Percentiles rank a stretch among this genome's conserved stretches.
phyloP scores from a whole-genome alignment of 2,329 filamentous ascomycete species.

The Hymenoscyphus linearis region DNA sequence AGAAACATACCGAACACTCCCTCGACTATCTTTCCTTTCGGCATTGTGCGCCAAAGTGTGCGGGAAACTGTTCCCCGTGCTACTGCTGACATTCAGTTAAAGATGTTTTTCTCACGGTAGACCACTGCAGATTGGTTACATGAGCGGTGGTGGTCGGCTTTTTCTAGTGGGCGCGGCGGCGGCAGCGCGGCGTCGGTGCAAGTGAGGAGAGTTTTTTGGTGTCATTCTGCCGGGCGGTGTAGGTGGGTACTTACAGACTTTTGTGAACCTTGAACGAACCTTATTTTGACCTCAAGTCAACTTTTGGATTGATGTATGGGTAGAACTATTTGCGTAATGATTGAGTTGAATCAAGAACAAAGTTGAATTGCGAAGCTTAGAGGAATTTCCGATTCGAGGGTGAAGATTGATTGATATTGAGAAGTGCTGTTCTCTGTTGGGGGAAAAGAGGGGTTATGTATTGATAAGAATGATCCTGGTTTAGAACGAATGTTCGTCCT shows the following conservation, averaged over 20 bases:
- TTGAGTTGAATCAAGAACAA: no score
- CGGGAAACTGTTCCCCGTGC: neutral
- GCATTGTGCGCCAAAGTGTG: conserved; percentile 25
- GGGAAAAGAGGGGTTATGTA: no score
- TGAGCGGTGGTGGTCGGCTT: neutral
- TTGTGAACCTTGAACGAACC: neutral
- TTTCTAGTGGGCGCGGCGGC: neutral
- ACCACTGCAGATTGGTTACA: neutral
- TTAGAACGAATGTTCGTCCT: no score
- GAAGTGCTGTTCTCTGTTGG: no score
- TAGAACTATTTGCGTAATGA: no score
- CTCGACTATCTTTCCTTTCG: conserved; percentile 46
- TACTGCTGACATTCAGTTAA: neutral
- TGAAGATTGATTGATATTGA: no score
- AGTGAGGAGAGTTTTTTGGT: neutral
- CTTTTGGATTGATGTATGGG: no score
- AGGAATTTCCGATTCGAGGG: no score
- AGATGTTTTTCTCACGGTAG: neutral
- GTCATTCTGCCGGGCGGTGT: neutral
- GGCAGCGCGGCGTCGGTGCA: neutral
- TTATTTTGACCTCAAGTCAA: neutral
- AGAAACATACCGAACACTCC: conserved; percentile 52
- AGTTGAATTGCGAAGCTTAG: no score
- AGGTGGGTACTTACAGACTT: neutral
- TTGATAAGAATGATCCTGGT: no score